Conservation (phyloP, 2,329 filamentous ascomycete species). For the Metarhizium guizhouense region DNA sequence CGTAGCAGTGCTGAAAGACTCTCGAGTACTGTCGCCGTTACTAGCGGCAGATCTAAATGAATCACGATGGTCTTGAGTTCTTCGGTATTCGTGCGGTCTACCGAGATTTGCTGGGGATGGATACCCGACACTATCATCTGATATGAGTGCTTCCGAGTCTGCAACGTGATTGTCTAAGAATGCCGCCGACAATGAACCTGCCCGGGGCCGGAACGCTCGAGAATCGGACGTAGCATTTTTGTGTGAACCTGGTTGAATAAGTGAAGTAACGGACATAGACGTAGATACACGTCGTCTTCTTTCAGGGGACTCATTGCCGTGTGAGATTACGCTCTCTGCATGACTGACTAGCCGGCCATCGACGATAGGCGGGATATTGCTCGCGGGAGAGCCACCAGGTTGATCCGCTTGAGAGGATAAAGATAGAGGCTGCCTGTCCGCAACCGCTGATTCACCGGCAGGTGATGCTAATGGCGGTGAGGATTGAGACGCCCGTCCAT, state of each 20-base stretch:
- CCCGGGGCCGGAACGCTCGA: background rate
- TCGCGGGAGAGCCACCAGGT: background rate
- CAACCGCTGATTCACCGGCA: background rate
- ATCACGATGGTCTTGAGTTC: slow-evolving; percentile 3
- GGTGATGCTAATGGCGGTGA: background rate
- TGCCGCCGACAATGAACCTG: slow-evolving; percentile 1
- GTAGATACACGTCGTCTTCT: background rate
- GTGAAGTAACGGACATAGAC: slow-evolving; percentile 13
- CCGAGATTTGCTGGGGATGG: slow-evolving; percentile 16
- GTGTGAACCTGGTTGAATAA: slow-evolving; percentile 12
- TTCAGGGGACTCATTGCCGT: background rate
- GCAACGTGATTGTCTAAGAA: slow-evolving; percentile 6
- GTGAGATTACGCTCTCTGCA: background rate
- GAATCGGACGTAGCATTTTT: slow-evolving; percentile 2
- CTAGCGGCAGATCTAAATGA: slow-evolving; percentile 13
- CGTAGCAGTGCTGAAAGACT: slow-evolving; percentile 11
- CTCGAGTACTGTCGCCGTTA: slow-evolving; percentile 7
- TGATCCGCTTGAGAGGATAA: background rate
- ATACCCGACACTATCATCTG: slow-evolving; percentile 19
- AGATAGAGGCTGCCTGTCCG: background rate
- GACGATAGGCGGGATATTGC: background rate
- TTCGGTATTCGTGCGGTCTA: slow-evolving; percentile 1
- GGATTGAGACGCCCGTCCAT: background rate
- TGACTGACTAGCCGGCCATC: background rate
- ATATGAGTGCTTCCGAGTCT: slow-evolving; percentile 14